Percentiles rank a stretch among this genome's conserved stretches.
phyloP scores from a whole-genome alignment of 352 stramenopile species.

The Phytophthora pinifolia region DNA sequence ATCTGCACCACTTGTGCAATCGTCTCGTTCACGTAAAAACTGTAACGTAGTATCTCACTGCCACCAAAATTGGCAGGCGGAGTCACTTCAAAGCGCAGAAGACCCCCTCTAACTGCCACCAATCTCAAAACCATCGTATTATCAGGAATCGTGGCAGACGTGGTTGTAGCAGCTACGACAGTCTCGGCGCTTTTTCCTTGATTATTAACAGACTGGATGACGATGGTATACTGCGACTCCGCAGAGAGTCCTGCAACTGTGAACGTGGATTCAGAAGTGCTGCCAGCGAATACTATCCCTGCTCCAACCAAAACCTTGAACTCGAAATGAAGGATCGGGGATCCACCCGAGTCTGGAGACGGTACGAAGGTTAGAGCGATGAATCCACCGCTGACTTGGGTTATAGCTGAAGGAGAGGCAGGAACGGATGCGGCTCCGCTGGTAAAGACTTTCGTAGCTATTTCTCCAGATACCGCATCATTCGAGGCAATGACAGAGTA shows the following conservation, averaged over 20 bases:
- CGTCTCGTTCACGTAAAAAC: conserved; percentile 33
- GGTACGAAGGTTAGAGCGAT: conserved; percentile 21
- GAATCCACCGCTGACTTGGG: conserved; percentile 31
- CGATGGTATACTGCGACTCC: conserved; percentile 32
- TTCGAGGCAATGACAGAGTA: conserved; percentile 45
- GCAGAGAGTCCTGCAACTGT: conserved; percentile 37
- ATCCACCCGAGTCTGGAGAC: conserved; percentile 37
- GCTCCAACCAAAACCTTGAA: conserved; percentile 12
- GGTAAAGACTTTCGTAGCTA: conserved; percentile 13
- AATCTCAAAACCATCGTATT: conserved; percentile 22
- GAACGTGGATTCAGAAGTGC: conserved; percentile 7
- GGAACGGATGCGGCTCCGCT: conserved; percentile 26
- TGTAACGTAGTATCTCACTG: conserved; percentile 25
- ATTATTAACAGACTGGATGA: conserved; percentile 31
- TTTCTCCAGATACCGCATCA: conserved; percentile 12
- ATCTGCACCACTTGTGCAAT: neutral
- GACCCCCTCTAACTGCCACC: conserved; percentile 32
- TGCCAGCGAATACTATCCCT: conserved; percentile 21
- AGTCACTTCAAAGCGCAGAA: conserved; percentile 26
- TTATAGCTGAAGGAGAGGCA: conserved; percentile 6
- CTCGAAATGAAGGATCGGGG: conserved; percentile 25
- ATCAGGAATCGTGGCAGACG: conserved; percentile 23
- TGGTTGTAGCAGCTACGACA: conserved; percentile 21
- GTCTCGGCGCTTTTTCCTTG: conserved; percentile 21
- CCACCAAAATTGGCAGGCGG: conserved; percentile 47